Conservation (phyloP, 2,329 filamentous ascomycete species). For the Fonsecaea pugnacius region DNA sequence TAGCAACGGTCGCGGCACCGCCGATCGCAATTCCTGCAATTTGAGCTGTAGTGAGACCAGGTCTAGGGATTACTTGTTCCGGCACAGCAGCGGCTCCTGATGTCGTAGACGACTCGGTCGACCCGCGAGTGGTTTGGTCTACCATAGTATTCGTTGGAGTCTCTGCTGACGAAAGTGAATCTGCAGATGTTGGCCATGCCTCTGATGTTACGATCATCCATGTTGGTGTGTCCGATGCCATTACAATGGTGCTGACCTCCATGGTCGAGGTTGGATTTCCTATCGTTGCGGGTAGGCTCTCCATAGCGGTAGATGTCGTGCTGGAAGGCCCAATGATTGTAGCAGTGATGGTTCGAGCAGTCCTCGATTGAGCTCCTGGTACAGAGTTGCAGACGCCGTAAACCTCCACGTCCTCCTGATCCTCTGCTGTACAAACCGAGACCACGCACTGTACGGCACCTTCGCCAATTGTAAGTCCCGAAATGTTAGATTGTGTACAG, state of each 20-base stretch:
- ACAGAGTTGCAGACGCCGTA: slow-evolving; percentile 63
- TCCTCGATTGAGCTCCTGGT: slow-evolving; percentile 58
- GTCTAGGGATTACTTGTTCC: neutral
- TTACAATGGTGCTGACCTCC: slow-evolving; percentile 33
- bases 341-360: slow-evolving; percentile 63
- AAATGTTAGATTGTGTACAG: slow-evolving; percentile 63
- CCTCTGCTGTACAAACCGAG: slow-evolving; percentile 58
- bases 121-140: slow-evolving; percentile 17
- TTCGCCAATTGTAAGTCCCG: slow-evolving; percentile 73
- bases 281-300: slow-evolving; percentile 26
- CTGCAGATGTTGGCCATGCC: slow-evolving; percentile 8
- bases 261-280: slow-evolving; percentile 28
- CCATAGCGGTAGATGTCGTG: slow-evolving; percentile 43
- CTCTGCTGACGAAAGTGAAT: slow-evolving; percentile 29
- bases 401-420: slow-evolving; percentile 51
- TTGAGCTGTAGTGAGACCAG: slow-evolving; percentile 49
- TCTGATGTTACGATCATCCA: slow-evolving; percentile 22
- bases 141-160: slow-evolving; percentile 16
- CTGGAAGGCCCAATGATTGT: slow-evolving; percentile 55
- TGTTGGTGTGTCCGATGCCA: slow-evolving; percentile 24
- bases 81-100: slow-evolving; percentile 21
- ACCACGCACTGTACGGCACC: slow-evolving; percentile 70
- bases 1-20: slow-evolving; percentile 53
- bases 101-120: slow-evolving; percentile 28
- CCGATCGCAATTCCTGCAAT: slow-evolving; percentile 65